Base-by-base conservation (phyloP, 306 rosid species). In the Corylus heterophylla region DNA sequence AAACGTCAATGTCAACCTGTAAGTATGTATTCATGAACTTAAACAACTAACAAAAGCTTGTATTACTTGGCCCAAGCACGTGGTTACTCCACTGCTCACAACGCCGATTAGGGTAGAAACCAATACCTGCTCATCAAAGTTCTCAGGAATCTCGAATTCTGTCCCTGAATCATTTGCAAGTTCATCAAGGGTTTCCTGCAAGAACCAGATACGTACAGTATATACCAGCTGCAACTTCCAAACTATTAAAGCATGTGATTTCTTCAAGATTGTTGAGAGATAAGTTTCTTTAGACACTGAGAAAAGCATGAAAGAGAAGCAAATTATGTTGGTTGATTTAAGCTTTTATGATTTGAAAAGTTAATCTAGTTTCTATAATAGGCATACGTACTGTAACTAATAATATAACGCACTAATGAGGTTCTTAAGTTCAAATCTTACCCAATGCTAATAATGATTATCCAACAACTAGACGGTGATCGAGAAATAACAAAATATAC, bases 111-210 rank as follows among this genome's bases (percentile, higher is more conserved):
- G 68, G 68, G 75, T 74, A 75, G 67, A 76, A 68, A 72, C 72
- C 44, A 68, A 67, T 85, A 91, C 93, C 90, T 89, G 93, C 52
- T 88, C 89, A 63, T 86, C 93, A 64, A 91, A 91, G 81, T 83
- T 85, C 1, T 84, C 84, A 56, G 92, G 87, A 64, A 91, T 88
- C 76, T 88, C 97, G 66, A 88, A 91, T 56, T 89, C 90, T 11
- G 93, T 81, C 75, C 87, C 97, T 11, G 93, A 86, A 74, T 90
- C 84, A 76, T 88, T 84, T 18, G 87, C 87, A 63, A 91, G 83
- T 80, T 89, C 90, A 69, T 86, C 89, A 74, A 91, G 84, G n/a
- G 79, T 29, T 66, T 86, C 92, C 97, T 89, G 92, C 54, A 84
- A 70, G 48, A 69, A 37, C 54, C 76, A 78, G 42, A 63, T n/a